Evolutionary conservation across 169 alveolate species (phyloP).

Genomic region (Cryptosporidium viatorum): DNA sequence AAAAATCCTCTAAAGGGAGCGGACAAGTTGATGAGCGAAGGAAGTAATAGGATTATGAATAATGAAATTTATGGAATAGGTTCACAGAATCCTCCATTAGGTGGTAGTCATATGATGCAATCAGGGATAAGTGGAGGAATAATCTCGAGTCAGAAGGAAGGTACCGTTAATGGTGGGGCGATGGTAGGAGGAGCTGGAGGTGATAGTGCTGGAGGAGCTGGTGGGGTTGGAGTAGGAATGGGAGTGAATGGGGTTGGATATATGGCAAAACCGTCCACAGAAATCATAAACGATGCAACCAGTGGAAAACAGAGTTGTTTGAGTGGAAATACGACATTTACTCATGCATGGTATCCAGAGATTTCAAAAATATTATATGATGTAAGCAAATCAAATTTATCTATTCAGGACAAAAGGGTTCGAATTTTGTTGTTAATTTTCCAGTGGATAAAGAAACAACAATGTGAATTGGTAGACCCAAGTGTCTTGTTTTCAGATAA

Average conservation of each 20-base stretch:
- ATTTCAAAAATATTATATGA: constrained; percentile 50
- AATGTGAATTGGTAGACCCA: constrained; percentile 78
- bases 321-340: constrained; percentile 40
- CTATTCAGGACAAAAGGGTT: constrained; percentile 79
- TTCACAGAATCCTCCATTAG: constrained; percentile 26
- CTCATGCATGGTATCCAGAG: constrained; percentile 74
- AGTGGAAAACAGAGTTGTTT: constrained; percentile 41
- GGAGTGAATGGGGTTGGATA: constrained; percentile 6
- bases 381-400: constrained; percentile 63
- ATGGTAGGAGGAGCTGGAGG: neutral
- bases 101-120: constrained; percentile 29
- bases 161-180: constrained; percentile 31
- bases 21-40: constrained; percentile 31
- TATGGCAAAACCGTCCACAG: constrained; percentile 1
- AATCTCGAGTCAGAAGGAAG: constrained; percentile 11
- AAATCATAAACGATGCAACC: constrained; percentile 8
- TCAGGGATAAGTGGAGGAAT: neutral
- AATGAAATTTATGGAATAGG: constrained; percentile 46
- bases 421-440: constrained; percentile 79
- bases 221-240: neutral
- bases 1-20: neutral
- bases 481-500: constrained; percentile 52
- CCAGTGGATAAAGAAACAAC: constrained; percentile 80
- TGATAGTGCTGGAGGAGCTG: neutral
- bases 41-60: constrained; percentile 41